Conservation (phyloP, 179 eudicot genomes). For the Silene vulgaris region DNA sequence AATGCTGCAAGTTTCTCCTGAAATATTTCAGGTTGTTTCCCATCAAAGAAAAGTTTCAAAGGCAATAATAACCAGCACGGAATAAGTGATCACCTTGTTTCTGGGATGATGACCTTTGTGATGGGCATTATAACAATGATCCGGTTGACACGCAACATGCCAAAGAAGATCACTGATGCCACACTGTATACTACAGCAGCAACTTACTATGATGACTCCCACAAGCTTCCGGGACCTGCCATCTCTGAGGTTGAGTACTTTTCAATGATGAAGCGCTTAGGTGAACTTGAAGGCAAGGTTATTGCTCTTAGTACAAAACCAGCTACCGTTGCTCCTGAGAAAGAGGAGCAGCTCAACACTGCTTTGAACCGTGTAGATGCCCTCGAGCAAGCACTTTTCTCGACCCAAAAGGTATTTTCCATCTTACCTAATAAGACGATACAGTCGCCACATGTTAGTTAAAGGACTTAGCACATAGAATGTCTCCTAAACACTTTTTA, state of each 20-base stretch:
- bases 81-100: constrained; percentile 46
- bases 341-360: constrained; percentile 69
- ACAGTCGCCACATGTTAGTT: too few species aligned
- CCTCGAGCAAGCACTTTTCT: constrained; percentile 69
- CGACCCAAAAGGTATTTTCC: constrained; percentile 61
- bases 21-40: constrained; percentile 30
- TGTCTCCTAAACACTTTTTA: too few species aligned
- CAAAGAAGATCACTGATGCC: constrained; percentile 65
- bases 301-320: constrained; percentile 51
- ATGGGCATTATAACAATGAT: constrained; percentile 88
- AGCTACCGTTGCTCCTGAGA: constrained; percentile 62
- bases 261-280: constrained; percentile 65
- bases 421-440: background rate
- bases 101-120: constrained; percentile 69
- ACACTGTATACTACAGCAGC: constrained; percentile 47
- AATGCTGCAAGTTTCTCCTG: background rate
- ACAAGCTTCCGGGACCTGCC: constrained; percentile 35
- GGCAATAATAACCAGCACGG: constrained; percentile 27
- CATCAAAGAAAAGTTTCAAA: constrained; percentile 34
- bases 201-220: constrained; percentile 33
- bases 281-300: constrained; percentile 73
- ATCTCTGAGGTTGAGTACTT: constrained; percentile 54
- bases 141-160: constrained; percentile 72
- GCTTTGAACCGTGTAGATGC: constrained; percentile 60
- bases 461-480: too few species aligned